Base-by-base conservation (phyloP, 2,329 filamentous ascomycete species). In the Microdochium paspali region DNA sequence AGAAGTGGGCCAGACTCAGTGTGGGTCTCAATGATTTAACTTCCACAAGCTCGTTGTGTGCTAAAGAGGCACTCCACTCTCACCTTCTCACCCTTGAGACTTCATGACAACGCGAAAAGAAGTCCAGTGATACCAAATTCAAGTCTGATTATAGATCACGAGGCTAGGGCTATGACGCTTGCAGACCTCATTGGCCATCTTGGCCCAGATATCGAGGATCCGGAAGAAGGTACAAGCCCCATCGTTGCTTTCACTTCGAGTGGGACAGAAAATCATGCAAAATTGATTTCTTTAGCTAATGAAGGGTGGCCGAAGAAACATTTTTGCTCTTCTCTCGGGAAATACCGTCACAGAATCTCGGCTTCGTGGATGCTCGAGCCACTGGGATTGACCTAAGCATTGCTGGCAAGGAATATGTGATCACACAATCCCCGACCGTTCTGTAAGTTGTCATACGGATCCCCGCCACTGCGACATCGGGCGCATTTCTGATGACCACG, bases 261-360 rank as follows among this genome's bases (percentile, higher is more conserved):
- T n/a, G n/a, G n/a, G n/a, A n/a, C n/a, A n/a, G n/a, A n/a, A n/a
- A n/a, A n/a, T n/a, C n/a, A n/a, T n/a, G n/a, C n/a, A n/a, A n/a
- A n/a, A n/a, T n/a, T n/a, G n/a, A n/a, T n/a, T n/a, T n/a, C n/a
- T n/a, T n/a, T n/a, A n/a, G n/a, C n/a, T n/a, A n/a, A n/a, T 50
- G 45, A 49, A 43, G 5, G 20, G 18, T 4, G 39, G 24, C 21
- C 44, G 47, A 62, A 95, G 91, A 97, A 69, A 87, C 88, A 4
- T 96, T 95, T 60, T 68, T 90, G 31, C 75, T 96, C 47, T 96
- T 95, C 71, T 84, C 88, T 40, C 82, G 85, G 61, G 69, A 80
- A 18, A 79, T 88, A 24, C 82, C 85, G 0, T 85, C 85, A 12
- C 79, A 82, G 47, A 83, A 90, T 56, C 81, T 97, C 10, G 93